Percentiles rank a stretch among this genome's conserved stretches.
Conservation (phyloP, 1,139 yeast genomes). For the Groenewaldozyma auringiensis region DNA sequence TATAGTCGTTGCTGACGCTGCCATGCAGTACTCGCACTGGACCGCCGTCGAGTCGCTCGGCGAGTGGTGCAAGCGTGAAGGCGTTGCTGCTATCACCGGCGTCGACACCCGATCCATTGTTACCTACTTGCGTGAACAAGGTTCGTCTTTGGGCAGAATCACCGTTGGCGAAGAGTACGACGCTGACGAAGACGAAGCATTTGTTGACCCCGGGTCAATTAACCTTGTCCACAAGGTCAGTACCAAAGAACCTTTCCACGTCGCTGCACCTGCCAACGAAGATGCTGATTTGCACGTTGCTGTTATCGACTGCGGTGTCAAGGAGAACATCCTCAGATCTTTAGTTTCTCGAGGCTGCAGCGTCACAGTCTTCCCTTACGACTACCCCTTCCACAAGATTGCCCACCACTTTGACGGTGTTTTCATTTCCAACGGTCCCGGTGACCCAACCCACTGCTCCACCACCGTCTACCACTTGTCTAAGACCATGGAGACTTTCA, state of each 20-base stretch:
- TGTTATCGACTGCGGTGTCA: conserved; percentile 94
- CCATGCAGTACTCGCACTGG: conserved; percentile 95
- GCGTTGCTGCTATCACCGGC: conserved; percentile 94
- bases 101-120: conserved; percentile 95
- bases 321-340: conserved; percentile 91
- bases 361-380: conserved; percentile 91
- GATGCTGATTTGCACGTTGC: conserved; percentile 65
- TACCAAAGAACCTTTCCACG: conserved; percentile 90
- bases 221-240: conserved; percentile 91
- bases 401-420: conserved; percentile 92
- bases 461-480: conserved; percentile 69
- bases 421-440: conserved; percentile 95
- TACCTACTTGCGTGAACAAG: conserved; percentile 86
- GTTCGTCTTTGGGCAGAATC: conserved; percentile 85
- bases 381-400: conserved; percentile 84
- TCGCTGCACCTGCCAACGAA: conserved; percentile 42
- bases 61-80: conserved; percentile 94
- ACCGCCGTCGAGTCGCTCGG: conserved; percentile 94
- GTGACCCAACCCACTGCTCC: conserved; percentile 93
- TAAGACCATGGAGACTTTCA: conserved; percentile 58
- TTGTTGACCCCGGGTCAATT: conserved; percentile 83
- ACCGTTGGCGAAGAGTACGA: conserved; percentile 86
- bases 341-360: conserved; percentile 92
- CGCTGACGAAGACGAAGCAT: conserved; percentile 87
- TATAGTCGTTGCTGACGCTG: conserved; percentile 92